These are phyloP conservation scores for Penicillium arizonense DNA, from an alignment of 495 filamentous ascomycete species.

Conservation along the genomic window DNA sequence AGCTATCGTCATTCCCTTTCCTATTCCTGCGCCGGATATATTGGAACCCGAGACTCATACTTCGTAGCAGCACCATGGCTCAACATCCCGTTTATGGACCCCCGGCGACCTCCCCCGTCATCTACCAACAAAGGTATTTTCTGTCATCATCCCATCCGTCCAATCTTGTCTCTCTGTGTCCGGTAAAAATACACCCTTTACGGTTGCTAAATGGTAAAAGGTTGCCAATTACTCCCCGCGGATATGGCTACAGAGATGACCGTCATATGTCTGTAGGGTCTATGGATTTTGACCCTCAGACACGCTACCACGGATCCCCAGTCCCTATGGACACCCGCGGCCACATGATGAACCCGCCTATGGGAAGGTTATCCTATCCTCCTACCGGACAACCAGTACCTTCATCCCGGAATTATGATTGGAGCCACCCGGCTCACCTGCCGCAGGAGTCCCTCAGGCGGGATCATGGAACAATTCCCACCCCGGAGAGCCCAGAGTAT, in stretches of 20 bases:
- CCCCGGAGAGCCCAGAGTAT: conserved; percentile 39
- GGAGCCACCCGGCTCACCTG: conserved; percentile 33
- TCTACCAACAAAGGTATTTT: conserved; percentile 47
- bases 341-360: conserved; percentile 21
- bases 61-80: conserved; percentile 30
- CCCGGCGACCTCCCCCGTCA: conserved; percentile 32
- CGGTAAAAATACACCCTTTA: conserved; percentile 12
- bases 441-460: conserved; percentile 33
- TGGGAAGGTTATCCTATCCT: conserved; percentile 39
- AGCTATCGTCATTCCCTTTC: conserved; percentile 7
- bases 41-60: conserved; percentile 28
- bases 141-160: conserved; percentile 11
- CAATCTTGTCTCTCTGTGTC: conserved; percentile 7
- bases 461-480: conserved; percentile 30
- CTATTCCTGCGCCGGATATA: not conserved
- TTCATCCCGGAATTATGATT: conserved; percentile 35
- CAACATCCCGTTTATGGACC: conserved; percentile 34
- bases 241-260: conserved; percentile 31
- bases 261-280: conserved; percentile 18
- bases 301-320: conserved; percentile 30
- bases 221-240: conserved; percentile 30
- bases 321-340: conserved; percentile 23
- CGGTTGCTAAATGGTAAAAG: conserved; percentile 33
- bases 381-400: conserved; percentile 31
- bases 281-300: conserved; percentile 34